phyloP scores from a whole-genome alignment of 2,329 filamentous ascomycete species.

The Cadophora sp. region DNA sequence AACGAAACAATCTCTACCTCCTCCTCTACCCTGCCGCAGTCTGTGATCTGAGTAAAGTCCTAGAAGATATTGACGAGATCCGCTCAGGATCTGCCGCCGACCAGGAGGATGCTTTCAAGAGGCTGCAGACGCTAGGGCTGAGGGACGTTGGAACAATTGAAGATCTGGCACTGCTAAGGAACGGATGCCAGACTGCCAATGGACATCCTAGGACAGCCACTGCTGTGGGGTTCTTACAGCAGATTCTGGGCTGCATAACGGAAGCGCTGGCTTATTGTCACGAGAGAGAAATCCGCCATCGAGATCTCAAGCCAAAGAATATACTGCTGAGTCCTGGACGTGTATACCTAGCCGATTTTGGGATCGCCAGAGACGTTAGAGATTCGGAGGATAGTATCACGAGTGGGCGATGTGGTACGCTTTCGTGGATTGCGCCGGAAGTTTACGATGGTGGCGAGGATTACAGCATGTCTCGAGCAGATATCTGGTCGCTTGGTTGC shows the following conservation, averaged over 20 bases:
- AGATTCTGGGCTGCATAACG: slow-evolving; percentile 52
- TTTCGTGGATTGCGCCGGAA: slow-evolving; percentile 55
- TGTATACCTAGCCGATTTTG: slow-evolving; percentile 57
- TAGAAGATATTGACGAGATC: slow-evolving; percentile 52
- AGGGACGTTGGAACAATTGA: slow-evolving; percentile 43
- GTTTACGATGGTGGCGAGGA: slow-evolving; percentile 44
- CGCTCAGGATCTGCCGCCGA: slow-evolving; percentile 50
- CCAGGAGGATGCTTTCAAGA: slow-evolving; percentile 46
- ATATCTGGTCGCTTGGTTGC: slow-evolving; percentile 56
- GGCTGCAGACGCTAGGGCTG: slow-evolving; percentile 49
- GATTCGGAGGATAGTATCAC: slow-evolving; percentile 54
- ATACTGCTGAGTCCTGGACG: slow-evolving; percentile 53
- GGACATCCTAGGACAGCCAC: slow-evolving; percentile 35
- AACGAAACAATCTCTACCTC: slow-evolving; percentile 50
- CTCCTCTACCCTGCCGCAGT: slow-evolving; percentile 56
- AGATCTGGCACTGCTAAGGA: slow-evolving; percentile 22
- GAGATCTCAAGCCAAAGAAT: slow-evolving; percentile 56
- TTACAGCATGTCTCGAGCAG: slow-evolving; percentile 54
- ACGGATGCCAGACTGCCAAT: slow-evolving; percentile 22
- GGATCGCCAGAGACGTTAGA: slow-evolving; percentile 55
- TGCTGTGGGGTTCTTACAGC: slow-evolving; percentile 50
- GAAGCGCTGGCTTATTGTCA: slow-evolving; percentile 37
- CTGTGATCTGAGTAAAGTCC: slow-evolving; percentile 52
- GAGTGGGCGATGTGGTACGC: slow-evolving; percentile 47
- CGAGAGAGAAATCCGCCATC: slow-evolving; percentile 51